Evolutionary conservation across 106 monocot species (phyloP), one percentile per base, ranked within the genome.

Genomic region (Dendrobium nobile): DNA sequence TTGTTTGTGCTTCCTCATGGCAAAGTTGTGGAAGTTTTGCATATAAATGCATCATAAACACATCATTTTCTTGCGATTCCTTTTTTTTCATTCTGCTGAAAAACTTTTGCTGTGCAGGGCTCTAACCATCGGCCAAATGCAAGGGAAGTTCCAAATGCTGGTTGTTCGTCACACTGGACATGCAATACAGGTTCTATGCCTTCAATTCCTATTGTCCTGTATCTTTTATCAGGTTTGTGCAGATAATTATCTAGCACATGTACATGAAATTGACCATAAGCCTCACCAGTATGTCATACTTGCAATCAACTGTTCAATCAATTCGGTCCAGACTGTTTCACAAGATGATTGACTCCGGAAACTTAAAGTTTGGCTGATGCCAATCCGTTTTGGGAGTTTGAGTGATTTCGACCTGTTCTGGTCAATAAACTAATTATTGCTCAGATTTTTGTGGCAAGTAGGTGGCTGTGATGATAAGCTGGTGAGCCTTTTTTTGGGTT

Each of bases 61-160:
- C 7, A 43, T n/a, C 27, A 42, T 74, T 43, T 5, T 74, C n/a
- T 74, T 72, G 72, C 7, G 13, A n/a, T 20, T 74, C 18, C 2
- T 74, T 43, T 42, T 4, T 31, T 31, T 31, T 74, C 43, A 43
- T 74, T 74, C 43, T 74, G 20, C 1, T 74, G 16, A 74, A 74
- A 20, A 43, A 42, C 41, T 74, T 16, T 75, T 82, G 54, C 75
- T 82, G 59, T 67, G 11, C 89, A 99, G 98, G 82, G 47, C 91
- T 86, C 93, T 99, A 72, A 99, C 98, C 28, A 99, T 99, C 79
- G 98, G 98, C 45, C 98, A 99, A 88, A 99, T 99, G 98, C 98
- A 99, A 91, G 98, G 98, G 17, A 99, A 99, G 80, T 99, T 99
- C 84, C 98, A 99, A 78, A 88, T 95, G 82, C 78, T 95, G 47